Evolutionary conservation across 305 asterid genomes (phyloP), one percentile per base, ranked within the genome.

Genomic region (Solanum hybrid): DNA sequence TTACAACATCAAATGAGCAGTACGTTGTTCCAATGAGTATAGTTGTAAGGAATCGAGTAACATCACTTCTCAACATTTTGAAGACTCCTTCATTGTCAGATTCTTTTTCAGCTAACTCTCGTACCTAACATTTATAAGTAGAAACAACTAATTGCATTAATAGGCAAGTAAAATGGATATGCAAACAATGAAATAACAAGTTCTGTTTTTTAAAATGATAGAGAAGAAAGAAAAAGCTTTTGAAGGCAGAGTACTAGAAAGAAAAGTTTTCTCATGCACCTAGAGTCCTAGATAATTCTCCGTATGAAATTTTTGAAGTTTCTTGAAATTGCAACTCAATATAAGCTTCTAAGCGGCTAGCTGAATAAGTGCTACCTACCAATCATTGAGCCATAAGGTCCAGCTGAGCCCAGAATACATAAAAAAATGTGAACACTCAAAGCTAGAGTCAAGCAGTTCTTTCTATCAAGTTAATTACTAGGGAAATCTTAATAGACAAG

Each of bases 21-120:
- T 96, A 97, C 99, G 99, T 97, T 92, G 99, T 97, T 94, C 99
- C 99, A 90, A 97, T 97, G 88, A 97, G 99, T 93, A 97, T 97
- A 72, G 99, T 97, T 17, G 99, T 97, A 93, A 97, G 93, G 90
- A 97, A 97, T 73, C 98, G 96, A 71, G 99, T 97, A 89, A 97
- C 99, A 90, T 97, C 99, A 85, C 95, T 96, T 51, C 99, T 90
- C 79, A 97, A 96, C 99, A 96, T 91, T 93, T 93, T 95, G 92
- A 97, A 97, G 86, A 97, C 99, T 27, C 99, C 98, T 32, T 46
- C 87, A 90, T 93, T 90, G 90, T 97, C 99, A 4, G 99, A 89
- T 89, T 97, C 99, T 89, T 97, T 97, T 38, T 96, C 99, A 90
- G 99, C 99, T 94, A 97, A 91, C 90, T 97, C 99, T 78, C 99